Evolutionary conservation across 140 eudicot species (phyloP).

Genomic region (Cichorium intybus): DNA sequence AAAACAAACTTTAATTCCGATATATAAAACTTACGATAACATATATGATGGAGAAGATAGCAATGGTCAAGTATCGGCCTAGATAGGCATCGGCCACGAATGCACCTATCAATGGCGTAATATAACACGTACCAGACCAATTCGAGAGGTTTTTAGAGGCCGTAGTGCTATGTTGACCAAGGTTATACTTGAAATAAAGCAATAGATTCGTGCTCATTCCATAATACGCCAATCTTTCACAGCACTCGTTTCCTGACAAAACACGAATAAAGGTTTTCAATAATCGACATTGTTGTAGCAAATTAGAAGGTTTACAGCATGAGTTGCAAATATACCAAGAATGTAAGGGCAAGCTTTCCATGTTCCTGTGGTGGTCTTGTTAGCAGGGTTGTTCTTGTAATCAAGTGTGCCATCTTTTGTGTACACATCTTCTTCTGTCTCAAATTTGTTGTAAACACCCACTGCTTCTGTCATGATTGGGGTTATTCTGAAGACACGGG

Average conservation of each 20-base stretch:
- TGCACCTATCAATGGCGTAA: constrained; percentile 38
- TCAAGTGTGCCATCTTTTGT: constrained; percentile 74
- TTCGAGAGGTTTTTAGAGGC: constrained; percentile 43
- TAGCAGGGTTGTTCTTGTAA: constrained; percentile 53
- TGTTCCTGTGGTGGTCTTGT: constrained; percentile 58
- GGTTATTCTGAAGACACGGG: background rate
- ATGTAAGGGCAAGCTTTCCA: constrained; percentile 89
- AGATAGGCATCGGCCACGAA: constrained; percentile 39
- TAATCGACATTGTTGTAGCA: background rate
- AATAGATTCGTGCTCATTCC: constrained; percentile 47
- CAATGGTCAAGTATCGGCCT: constrained; percentile 45
- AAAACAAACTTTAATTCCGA: no score
- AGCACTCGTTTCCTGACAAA: constrained; percentile 33
- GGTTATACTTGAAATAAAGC: constrained; percentile 38
- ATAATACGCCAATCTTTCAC: constrained; percentile 44
- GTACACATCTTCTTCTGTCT: constrained; percentile 38
- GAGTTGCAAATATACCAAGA: constrained; percentile 44
- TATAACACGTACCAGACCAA: constrained; percentile 46
- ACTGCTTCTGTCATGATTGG: constrained; percentile 24
- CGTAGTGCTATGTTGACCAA: constrained; percentile 35
- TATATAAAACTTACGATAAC: constrained; percentile 23
- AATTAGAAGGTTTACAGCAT: background rate
- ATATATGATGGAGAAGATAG: constrained; percentile 41
- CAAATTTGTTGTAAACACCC: constrained; percentile 28
- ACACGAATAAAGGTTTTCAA: background rate